Percentiles rank a stretch among this genome's conserved stretches.
Conservation (phyloP, 2,329 filamentous ascomycete species). For the Alternaria gansuensis region DNA sequence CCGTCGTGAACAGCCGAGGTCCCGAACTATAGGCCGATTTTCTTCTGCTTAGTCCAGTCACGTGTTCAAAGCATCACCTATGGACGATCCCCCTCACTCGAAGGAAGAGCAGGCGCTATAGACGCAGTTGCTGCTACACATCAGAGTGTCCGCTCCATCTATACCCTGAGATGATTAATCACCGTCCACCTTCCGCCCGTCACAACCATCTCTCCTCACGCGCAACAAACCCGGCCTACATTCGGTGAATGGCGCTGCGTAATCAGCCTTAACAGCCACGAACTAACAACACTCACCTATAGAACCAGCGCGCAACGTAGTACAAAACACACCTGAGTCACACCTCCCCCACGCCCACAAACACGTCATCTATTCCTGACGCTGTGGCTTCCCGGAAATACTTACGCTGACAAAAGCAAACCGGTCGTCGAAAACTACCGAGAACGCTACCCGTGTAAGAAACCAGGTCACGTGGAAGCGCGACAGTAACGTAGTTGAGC, state of each 20-base stretch:
- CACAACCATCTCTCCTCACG: background rate
- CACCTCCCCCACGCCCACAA: background rate
- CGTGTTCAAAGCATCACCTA: background rate
- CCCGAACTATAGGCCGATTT: background rate
- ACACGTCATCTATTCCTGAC: background rate
- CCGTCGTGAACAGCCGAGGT: background rate
- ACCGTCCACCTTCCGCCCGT: background rate
- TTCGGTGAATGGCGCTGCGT: slow-evolving; percentile 1
- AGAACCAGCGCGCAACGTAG: background rate
- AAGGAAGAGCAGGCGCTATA: background rate
- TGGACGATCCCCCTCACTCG: background rate
- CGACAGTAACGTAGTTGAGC: background rate
- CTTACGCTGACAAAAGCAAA: slow-evolving; percentile 2
- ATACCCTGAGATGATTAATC: background rate
- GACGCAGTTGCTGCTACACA: background rate
- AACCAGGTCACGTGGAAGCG: slow-evolving; percentile 1
- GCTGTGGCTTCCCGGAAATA: background rate
- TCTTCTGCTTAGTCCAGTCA: background rate
- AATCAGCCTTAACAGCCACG: slow-evolving; percentile 4
- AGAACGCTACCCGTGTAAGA: slow-evolving; percentile 1
- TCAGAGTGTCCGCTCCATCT: background rate
- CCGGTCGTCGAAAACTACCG: slow-evolving; percentile 2
- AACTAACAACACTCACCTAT: background rate
- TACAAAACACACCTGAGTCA: slow-evolving; percentile 2
- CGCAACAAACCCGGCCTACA: background rate